Base-by-base conservation (phyloP, 1,284 basidiomycete genomes). In the Paramarasmius palmivorus region DNA sequence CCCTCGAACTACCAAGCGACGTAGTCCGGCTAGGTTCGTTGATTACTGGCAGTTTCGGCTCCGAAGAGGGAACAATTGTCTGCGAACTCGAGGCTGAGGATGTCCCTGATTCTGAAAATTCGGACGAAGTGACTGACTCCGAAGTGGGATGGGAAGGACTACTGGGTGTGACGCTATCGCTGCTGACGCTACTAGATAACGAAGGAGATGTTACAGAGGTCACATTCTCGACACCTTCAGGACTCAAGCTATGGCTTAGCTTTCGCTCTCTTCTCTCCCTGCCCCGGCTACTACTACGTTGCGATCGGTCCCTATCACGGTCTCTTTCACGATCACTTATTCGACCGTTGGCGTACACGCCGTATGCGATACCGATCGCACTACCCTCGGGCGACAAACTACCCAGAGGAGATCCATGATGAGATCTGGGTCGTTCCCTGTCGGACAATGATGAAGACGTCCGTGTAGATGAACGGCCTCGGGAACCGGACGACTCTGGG, bases 321-420 rank as follows among this genome's bases (percentile, higher is more conserved):
- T 73, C 67, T 44, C 71, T 56, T 57, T 70, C 68, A 34, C 59
- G 60, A 10, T 64, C 65, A 22, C 59, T 74, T 17, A 62, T 55
- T 34, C 66, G 61, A 25, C 61, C 63, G 22, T 70, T 68, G 39
- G 59, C 69, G 59, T 68, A 63, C 15, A 68, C 53, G 10, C 59
- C 69, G 37, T 54, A 56, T 37, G 65, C 71, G 36, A 54, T 61
- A 26, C 66, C 69, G 22, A 70, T 70, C 50, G 62, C 61, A 73
- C 36, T 68, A 52, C 71, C 79, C 3, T 86, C 83, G 4, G 85
- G 86, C 19, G 82, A 84, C 47, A 84, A 66, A 57, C 82, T 84
- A 7, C 83, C 84, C 34, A 84, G 62, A 3, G 84, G 25, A 64
- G 65, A 57, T 23, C 73, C 65, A 12, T 65, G 63, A 44, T 72